Conservation (phyloP, 352 stramenopile species). For the Halophytophthora polymorphica region DNA sequence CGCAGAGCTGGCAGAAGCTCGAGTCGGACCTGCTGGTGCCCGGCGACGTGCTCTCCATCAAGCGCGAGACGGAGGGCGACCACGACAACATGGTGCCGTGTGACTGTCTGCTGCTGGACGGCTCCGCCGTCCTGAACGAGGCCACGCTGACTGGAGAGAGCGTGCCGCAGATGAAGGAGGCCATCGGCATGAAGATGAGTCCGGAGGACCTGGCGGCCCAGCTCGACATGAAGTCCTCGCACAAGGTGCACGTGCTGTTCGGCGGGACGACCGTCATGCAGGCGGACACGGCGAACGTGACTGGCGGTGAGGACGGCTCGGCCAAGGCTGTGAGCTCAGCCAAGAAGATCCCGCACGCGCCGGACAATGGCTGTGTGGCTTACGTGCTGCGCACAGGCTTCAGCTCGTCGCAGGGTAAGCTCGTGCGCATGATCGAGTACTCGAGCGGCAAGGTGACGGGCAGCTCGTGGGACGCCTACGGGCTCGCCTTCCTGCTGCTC, state of each 20-base stretch:
- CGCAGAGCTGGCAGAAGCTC: constrained; percentile 80
- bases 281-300: constrained; percentile 49
- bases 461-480: constrained; percentile 94
- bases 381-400: constrained; percentile 98
- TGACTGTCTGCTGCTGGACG: constrained; percentile 94
- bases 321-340: not conserved
- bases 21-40: constrained; percentile 89
- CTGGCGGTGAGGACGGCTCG: constrained; percentile 6
- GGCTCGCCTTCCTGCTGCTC: constrained; percentile 95
- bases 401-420: constrained; percentile 95
- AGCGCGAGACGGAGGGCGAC: constrained; percentile 78
- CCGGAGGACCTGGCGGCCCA: constrained; percentile 63
- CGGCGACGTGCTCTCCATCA: constrained; percentile 93
- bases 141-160: constrained; percentile 98
- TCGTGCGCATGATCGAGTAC: constrained; percentile 99
- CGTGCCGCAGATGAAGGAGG: constrained; percentile 98
- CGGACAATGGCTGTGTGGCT: constrained; percentile 90
- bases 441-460: constrained; percentile 95
- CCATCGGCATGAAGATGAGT: constrained; percentile 76
- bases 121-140: constrained; percentile 97
- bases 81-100: constrained; percentile 90
- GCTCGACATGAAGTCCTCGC: constrained; percentile 83
- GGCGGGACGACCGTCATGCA: constrained; percentile 92
- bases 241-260: constrained; percentile 92
- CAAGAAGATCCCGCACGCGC: constrained; percentile 63